Percentiles rank a stretch among this genome's conserved stretches.
phyloP scores from a whole-genome alignment of 345 rosid species.

The Turritis glabra region DNA sequence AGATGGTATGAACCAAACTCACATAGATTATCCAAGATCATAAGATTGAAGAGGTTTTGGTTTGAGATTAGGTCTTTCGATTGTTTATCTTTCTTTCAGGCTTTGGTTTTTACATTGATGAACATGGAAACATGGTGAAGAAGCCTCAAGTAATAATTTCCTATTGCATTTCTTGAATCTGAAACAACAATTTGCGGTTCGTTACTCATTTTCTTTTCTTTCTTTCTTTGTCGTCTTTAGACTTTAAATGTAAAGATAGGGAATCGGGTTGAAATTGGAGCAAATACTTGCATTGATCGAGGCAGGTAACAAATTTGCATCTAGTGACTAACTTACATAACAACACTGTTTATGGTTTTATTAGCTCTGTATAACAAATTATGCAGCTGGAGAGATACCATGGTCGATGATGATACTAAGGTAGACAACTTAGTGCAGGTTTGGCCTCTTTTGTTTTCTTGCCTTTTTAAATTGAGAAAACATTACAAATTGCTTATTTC shows the following conservation, averaged over 20 bases:
- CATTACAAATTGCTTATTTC: neutral
- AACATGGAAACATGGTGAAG: constrained; percentile 65
- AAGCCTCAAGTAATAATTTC: constrained; percentile 65
- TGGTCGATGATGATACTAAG: constrained; percentile 71
- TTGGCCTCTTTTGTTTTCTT: neutral
- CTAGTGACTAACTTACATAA: constrained; percentile 9
- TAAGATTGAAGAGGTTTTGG: neutral
- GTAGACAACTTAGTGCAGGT: constrained; percentile 89
- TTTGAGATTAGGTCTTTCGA: neutral
- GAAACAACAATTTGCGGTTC: neutral
- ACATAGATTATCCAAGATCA: neutral
- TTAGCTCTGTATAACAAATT: neutral
- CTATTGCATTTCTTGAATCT: constrained; percentile 26
- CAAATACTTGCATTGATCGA: constrained; percentile 79
- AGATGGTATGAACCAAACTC: constrained; percentile 51
- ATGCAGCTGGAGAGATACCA: constrained; percentile 86
- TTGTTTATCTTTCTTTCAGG: constrained; percentile 39
- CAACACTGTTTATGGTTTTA: neutral
- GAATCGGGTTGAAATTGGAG: constrained; percentile 73
- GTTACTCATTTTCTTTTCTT: neutral
- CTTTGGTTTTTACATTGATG: constrained; percentile 76
- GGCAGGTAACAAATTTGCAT: constrained; percentile 56
- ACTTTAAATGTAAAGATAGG: constrained; percentile 62
- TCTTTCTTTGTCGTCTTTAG: constrained; percentile 33
- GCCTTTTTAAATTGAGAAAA: neutral